phyloP scores from a whole-genome alignment of 1,284 basidiomycete species.

The Apiotrichum veenhuisii region DNA sequence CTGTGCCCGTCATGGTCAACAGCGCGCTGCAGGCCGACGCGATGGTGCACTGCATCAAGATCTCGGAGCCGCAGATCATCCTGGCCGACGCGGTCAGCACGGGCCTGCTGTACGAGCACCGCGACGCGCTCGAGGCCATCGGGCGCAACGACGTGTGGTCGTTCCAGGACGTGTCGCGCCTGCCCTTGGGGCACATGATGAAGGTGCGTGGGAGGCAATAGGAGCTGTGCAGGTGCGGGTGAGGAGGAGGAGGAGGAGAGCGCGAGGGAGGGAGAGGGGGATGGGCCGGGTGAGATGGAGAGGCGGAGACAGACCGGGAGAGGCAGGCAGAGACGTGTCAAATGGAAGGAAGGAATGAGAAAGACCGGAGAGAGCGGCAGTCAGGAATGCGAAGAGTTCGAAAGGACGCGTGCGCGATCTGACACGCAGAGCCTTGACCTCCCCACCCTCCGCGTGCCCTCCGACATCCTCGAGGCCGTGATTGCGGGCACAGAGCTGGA shows the following conservation, averaged over 20 bases:
- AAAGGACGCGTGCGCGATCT: too few species aligned
- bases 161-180: conserved; percentile 1
- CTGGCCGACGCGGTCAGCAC: conserved; percentile 31
- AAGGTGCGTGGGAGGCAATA: conserved; percentile 4
- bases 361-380: too few species aligned
- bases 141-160: not conserved
- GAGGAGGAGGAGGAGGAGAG: too few species aligned
- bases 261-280: too few species aligned
- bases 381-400: too few species aligned
- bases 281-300: too few species aligned
- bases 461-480: not conserved
- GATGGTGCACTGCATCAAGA: conserved; percentile 29
- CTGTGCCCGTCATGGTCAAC: conserved; percentile 38
- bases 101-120: not conserved
- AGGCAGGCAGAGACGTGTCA: too few species aligned
- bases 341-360: too few species aligned
- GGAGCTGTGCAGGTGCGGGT: too few species aligned
- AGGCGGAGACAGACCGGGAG: too few species aligned
- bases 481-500: conserved; percentile 15
- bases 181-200: conserved; percentile 3
- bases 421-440: conserved; percentile 4
- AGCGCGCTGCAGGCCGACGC: conserved; percentile 23
- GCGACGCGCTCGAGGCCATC: not conserved
- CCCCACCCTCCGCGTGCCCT: not conserved
- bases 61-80: conserved; percentile 28